Evolutionary conservation across 805 yeast species (phyloP).

Genomic region (Kodamaea hsintzibuensis): DNA sequence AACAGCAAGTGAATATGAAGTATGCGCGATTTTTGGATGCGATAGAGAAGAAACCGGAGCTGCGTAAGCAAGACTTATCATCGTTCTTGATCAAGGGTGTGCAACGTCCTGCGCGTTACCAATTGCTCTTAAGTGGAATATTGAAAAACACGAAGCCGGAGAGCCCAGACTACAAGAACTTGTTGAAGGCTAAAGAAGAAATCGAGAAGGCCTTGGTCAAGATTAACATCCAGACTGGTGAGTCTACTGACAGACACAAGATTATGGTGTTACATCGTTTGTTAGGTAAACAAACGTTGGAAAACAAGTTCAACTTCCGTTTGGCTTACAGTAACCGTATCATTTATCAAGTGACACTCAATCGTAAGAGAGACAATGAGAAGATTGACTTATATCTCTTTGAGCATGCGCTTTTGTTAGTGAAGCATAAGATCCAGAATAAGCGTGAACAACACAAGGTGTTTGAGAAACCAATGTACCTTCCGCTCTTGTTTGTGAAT

Average conservation of each 20-base stretch:
- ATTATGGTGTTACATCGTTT: constrained; percentile 66
- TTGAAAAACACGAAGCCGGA: constrained; percentile 79
- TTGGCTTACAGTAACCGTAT: constrained; percentile 81
- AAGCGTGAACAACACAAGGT: constrained; percentile 91
- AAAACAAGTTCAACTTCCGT: constrained; percentile 84
- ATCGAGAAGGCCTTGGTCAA: constrained; percentile 73
- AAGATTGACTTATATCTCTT: constrained; percentile 83
- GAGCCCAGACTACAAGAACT: constrained; percentile 66
- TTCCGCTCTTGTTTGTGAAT: constrained; percentile 72
- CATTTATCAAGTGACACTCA: constrained; percentile 71
- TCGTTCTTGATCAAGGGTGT: constrained; percentile 95
- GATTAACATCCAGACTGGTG: constrained; percentile 88
- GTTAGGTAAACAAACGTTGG: constrained; percentile 70
- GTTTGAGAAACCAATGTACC: constrained; percentile 82
- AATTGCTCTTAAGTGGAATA: constrained; percentile 77
- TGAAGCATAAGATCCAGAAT: constrained; percentile 80
- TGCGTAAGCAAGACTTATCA: constrained; percentile 85
- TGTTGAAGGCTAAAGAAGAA: constrained; percentile 72
- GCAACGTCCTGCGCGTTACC: constrained; percentile 93
- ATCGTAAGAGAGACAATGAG: constrained; percentile 70
- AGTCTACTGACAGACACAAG: constrained; percentile 88
- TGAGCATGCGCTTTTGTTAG: constrained; percentile 85
- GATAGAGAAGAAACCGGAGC: constrained; percentile 79
- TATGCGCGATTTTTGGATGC: constrained; percentile 95
- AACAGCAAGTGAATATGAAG: constrained; percentile 82